Evolutionary conservation across 2,329 filamentous ascomycete species (phyloP), one percentile per base, ranked within the genome.

Genomic region (Diplodia mutila): DNA sequence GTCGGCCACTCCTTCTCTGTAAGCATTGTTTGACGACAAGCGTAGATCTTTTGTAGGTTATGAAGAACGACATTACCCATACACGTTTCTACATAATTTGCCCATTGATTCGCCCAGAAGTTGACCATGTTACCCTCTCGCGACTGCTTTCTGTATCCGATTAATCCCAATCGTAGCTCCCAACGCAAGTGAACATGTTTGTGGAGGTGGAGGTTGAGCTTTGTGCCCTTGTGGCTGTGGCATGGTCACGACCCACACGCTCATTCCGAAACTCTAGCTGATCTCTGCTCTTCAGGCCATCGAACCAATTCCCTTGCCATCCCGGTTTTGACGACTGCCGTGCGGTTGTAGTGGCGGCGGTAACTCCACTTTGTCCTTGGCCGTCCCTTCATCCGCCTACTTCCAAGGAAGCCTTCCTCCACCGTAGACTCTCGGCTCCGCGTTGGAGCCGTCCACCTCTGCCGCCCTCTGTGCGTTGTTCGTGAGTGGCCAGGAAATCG

Each of bases 11-110:
- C 64, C 53, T 18, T 66, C 53, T 12, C 42, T 27, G 14, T 66
- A 59, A 42, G 21, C 29, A 34, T 6, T 29, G 29, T 21, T 49
- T 11, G 29, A n/a, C 7, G n/a, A 37, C 25, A 63, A 37, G 16
- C 27, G 37, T 12, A 42, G 21, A 27, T 18, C n/a, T 63, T 23
- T 63, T 63, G 59, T 63, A 63, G 59, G 59, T 63, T 37, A 63
- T 63, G 59, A 37, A 23, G 16, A 51, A 27, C 34, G 34, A 37
- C 25, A 25, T 51, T 27, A 46, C n/a, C 9, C 21, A 8, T 8
- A 46, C 42, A 46, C 11, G 3, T 9, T 42, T 46, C n/a, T 46
- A 9, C 18, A 46, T 46, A 18, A 21, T 11, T 46, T 21, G 7
- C 7, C 8, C 42, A 21, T 46, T 21, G 7, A 5, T 14, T 21